Conservation (phyloP, 2,329 filamentous ascomycete species). For the Penicillium fuscoglaucum region DNA sequence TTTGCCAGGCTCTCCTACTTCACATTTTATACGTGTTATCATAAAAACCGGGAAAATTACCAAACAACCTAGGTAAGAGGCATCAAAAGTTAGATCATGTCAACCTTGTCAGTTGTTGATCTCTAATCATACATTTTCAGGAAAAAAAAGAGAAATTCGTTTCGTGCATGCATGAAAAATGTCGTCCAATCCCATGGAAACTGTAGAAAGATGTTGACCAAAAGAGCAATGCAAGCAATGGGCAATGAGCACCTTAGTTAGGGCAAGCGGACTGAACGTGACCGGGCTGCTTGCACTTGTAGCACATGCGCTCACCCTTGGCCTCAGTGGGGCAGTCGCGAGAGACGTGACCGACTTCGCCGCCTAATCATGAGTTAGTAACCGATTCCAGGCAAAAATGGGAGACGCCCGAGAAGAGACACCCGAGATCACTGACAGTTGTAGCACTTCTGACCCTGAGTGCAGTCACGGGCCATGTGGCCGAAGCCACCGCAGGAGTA, state of each 20-base stretch:
- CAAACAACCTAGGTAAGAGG: constrained; percentile 19
- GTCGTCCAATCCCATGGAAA: constrained; percentile 12
- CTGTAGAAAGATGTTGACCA: constrained; percentile 22
- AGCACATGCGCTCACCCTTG: constrained; percentile 91
- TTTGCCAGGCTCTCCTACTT: constrained; percentile 8
- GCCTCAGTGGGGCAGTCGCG: constrained; percentile 95
- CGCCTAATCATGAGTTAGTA: constrained; percentile 48
- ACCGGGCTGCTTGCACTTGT: constrained; percentile 86
- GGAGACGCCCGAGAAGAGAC: neutral
- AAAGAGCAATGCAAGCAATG: constrained; percentile 26
- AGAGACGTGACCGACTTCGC: constrained; percentile 89
- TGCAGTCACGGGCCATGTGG: constrained; percentile 97
- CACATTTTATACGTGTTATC: constrained; percentile 6
- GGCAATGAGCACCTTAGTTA: constrained; percentile 56
- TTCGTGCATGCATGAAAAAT: constrained; percentile 17
- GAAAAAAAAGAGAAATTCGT: constrained; percentile 15
- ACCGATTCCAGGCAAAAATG: neutral
- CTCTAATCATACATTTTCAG: constrained; percentile 17
- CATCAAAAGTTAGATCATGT: constrained; percentile 31
- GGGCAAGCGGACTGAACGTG: constrained; percentile 95
- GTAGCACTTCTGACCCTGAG: constrained; percentile 99
- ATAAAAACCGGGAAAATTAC: constrained; percentile 27
- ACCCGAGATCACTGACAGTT: constrained; percentile 66
- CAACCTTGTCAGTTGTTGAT: constrained; percentile 14
- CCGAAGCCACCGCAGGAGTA: constrained; percentile 97